phyloP scores from a whole-genome alignment of 352 stramenopile genomes.

The Blastocystis sp. region DNA sequence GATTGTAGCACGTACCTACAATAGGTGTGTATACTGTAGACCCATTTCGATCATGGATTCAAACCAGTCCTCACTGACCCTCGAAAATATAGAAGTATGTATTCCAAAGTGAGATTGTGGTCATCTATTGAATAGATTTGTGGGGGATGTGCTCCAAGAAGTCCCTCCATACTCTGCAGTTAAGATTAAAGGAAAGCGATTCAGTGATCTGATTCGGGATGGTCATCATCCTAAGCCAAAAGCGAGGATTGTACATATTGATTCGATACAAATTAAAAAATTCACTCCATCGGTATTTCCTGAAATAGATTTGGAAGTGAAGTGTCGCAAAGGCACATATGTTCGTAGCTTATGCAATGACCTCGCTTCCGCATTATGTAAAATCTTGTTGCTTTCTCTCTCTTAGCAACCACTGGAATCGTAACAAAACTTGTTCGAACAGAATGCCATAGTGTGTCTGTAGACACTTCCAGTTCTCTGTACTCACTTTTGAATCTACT shows the following conservation, averaged over 20 bases:
- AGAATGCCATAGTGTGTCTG: not conserved
- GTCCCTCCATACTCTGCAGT: constrained; percentile 11
- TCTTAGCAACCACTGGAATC: not conserved
- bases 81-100: not conserved
- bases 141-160: not conserved
- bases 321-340: constrained; percentile 2
- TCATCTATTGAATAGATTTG: not conserved
- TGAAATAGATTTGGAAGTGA: not conserved
- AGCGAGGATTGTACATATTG: not conserved
- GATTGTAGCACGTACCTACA: not conserved
- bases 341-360: constrained; percentile 39
- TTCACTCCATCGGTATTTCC: not conserved
- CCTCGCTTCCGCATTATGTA: not conserved
- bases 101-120: not conserved
- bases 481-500: not conserved
- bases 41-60: not conserved
- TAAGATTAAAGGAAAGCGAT: not conserved
- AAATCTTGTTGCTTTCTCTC: not conserved
- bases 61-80: not conserved
- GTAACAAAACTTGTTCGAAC: not conserved
- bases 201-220: not conserved
- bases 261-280: not conserved
- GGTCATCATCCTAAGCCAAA: not conserved
- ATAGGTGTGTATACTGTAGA: not conserved
- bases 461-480: not conserved